Base-by-base conservation (phyloP, 2,329 filamentous ascomycete genomes). In the Calonectria hongkongensis region DNA sequence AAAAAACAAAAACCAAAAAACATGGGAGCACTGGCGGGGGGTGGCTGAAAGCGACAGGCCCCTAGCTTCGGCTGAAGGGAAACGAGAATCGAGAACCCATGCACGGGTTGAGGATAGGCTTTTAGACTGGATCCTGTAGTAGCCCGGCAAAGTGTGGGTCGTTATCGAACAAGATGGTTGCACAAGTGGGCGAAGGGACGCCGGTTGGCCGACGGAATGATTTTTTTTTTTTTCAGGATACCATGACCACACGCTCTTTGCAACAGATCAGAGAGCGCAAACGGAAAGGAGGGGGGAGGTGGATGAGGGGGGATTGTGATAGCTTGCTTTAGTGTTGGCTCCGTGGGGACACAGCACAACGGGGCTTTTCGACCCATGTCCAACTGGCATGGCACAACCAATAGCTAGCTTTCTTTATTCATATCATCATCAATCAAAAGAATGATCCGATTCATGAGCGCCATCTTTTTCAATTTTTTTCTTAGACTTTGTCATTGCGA, bases 71-170 rank as follows among this genome's bases (percentile, higher is more conserved):
- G 78, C 70, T 75, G 76, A 79, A 79, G 69, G 76, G 78, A 79
- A 62, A 45, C 9, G 28, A 69, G 54, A 73, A 72, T 68, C 50
- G 72, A 74, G 50, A 69, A 74, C 39, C 47, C 58, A 48, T 56
- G 64, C 72, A 73, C 73, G 74, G 78, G 75, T 79, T 78, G 71
- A 76, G 71, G 75, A 79, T 79, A 75, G 77, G 73, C 65, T 75
- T 79, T 79, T 74, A 69, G 76, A 78, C 76, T 78, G 75, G 76
- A 33, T 78, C 76, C 77, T 77, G 75, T 76, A 68, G 71, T 73
- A 72, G 67, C 68, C 65, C 75, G 67, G 66, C 64, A 64, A 63
- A 54, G 54, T 68, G 48, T 72, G 73, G 76, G 76, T 69, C 72
- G 68, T 78, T 68, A 54, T 64, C 51, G 54, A 54, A 27, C 33